Percentiles rank a stretch among this genome's conserved stretches.
Conservation (phyloP, 164 flowering plant species). For the Echeveria elegans region DNA sequence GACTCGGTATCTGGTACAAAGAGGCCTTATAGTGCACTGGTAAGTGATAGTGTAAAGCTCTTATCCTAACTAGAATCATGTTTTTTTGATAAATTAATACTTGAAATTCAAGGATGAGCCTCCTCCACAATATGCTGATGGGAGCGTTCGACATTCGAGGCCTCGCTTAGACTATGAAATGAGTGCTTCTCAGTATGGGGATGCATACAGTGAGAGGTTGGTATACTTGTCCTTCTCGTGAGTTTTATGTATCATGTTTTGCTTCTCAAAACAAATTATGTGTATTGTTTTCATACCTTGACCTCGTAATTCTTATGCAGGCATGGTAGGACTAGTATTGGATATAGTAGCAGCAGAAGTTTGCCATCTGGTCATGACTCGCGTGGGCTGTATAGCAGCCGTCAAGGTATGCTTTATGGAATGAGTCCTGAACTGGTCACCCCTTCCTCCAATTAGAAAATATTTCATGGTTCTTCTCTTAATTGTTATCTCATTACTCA, state of each 20-base stretch:
- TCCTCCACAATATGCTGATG: slow-evolving; percentile 75
- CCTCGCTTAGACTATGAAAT: slow-evolving; percentile 81
- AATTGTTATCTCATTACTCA: neutral
- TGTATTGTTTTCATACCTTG: neutral
- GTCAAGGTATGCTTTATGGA: slow-evolving; percentile 31
- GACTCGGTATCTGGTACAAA: slow-evolving; percentile 80
- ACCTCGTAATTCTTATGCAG: neutral
- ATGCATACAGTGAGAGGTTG: slow-evolving; percentile 71
- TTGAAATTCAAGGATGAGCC: slow-evolving; percentile 53
- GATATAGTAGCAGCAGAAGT: slow-evolving; percentile 59
- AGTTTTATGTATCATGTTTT: neutral
- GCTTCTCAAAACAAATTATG: neutral
- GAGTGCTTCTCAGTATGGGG: slow-evolving; percentile 59
- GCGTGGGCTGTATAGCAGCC: slow-evolving; percentile 61
- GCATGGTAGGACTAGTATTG: slow-evolving; percentile 61
- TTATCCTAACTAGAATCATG: neutral
- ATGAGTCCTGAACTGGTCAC: neutral
- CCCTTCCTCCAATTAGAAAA: neutral
- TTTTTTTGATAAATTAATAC: neutral
- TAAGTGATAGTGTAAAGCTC: slow-evolving; percentile 18
- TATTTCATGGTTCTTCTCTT: neutral
- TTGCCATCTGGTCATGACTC: slow-evolving; percentile 64
- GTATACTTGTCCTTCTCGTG: neutral
- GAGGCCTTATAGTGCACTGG: slow-evolving; percentile 75
- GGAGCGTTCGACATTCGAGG: slow-evolving; percentile 64